These are phyloP conservation scores for Chytriomyces hyalinus DNA, from an alignment of 192 early-diverging fungal genomes.

Conservation along the genomic window DNA sequence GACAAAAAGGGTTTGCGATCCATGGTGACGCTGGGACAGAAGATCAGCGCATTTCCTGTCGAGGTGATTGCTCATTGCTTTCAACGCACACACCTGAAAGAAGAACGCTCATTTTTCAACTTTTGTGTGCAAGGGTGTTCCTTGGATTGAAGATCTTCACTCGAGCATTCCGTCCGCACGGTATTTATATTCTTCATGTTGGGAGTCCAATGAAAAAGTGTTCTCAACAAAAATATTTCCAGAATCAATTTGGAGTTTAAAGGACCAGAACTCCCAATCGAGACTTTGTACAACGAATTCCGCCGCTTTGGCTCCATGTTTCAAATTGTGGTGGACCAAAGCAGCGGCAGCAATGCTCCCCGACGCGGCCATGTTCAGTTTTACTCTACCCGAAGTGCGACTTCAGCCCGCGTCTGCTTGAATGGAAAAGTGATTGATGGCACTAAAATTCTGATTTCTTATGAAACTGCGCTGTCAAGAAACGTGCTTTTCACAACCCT, in stretches of 20 bases:
- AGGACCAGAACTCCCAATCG: constrained; percentile 72
- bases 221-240: not conserved
- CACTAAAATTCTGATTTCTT: constrained; percentile 58
- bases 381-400: constrained; percentile 77
- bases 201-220: not conserved
- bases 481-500: constrained; percentile 35
- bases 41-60: constrained; percentile 67
- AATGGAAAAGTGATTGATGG: constrained; percentile 78
- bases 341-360: constrained; percentile 73
- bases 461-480: constrained; percentile 45
- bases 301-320: constrained; percentile 82
- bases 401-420: constrained; percentile 89
- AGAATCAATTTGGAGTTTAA: constrained; percentile 72
- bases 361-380: constrained; percentile 83
- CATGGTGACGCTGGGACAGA: constrained; percentile 69
- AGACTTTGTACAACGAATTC: constrained; percentile 75
- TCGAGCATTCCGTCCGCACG: constrained; percentile 45
- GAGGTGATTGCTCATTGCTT: constrained; percentile 28
- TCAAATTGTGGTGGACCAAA: constrained; percentile 73
- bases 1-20: constrained; percentile 58
- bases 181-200: not conserved
- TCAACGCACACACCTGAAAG: no score
- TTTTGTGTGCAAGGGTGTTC: constrained; percentile 39
- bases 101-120: constrained; percentile 5
- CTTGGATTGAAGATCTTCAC: constrained; percentile 60